Percentiles rank a stretch among this genome's conserved stretches.
Conservation (phyloP, 441 rosid species). For the Lepidium campestre region DNA sequence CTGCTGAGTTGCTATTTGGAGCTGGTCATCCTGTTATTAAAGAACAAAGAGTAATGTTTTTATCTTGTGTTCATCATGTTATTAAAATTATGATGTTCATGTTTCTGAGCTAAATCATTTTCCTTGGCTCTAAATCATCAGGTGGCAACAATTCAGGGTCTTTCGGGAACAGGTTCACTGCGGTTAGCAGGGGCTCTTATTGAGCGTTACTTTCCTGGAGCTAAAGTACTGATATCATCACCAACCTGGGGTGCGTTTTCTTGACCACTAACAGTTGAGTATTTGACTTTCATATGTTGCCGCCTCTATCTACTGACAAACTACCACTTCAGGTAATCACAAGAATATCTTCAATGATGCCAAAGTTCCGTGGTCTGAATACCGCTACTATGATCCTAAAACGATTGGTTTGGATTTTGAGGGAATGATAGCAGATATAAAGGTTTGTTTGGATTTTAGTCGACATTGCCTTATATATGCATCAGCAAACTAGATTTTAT, state of each 20-base stretch:
- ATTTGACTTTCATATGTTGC: background rate
- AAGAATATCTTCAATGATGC: constrained; percentile 96
- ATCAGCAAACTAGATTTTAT: background rate
- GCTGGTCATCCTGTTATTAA: constrained; percentile 68
- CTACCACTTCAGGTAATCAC: constrained; percentile 70
- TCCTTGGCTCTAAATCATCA: constrained; percentile 22
- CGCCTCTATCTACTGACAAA: background rate
- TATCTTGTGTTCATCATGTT: background rate
- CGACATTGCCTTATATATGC: background rate
- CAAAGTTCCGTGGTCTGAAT: constrained; percentile 91
- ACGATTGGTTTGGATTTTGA: constrained; percentile 98
- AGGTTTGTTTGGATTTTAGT: constrained; percentile 44
- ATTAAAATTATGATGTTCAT: background rate
- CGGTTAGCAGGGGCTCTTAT: constrained; percentile 90
- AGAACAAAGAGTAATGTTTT: constrained; percentile 60
- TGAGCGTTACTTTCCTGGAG: constrained; percentile 87
- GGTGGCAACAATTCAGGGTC: constrained; percentile 98
- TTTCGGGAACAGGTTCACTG: constrained; percentile 95
- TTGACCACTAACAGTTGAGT: constrained; percentile 1
- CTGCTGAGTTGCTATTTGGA: constrained; percentile 87
- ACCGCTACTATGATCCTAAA: constrained; percentile 90
- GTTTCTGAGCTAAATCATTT: background rate
- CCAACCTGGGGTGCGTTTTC: constrained; percentile 76
- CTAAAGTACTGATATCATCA: constrained; percentile 82
- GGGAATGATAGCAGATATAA: constrained; percentile 89